Conservation (phyloP, 306 rosid genomes). For the Glycine latifolia region DNA sequence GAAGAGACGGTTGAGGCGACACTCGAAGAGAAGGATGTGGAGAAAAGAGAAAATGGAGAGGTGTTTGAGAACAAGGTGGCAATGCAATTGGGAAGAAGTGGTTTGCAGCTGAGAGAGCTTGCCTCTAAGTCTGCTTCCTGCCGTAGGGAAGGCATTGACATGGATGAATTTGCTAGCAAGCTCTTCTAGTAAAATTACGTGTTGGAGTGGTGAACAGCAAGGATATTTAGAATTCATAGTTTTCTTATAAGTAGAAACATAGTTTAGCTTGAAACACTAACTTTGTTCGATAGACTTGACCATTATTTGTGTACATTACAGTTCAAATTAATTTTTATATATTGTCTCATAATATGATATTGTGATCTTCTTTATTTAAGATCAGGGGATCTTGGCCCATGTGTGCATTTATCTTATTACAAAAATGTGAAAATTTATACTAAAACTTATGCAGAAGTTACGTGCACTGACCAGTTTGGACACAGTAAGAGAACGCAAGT, state of each 20-base stretch:
- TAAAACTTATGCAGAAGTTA: too few relatives aligned
- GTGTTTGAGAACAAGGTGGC: conserved; percentile 38
- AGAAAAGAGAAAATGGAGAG: conserved; percentile 45
- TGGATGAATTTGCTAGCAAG: conserved; percentile 48
- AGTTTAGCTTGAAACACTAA: too few relatives aligned
- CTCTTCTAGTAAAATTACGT: conserved; percentile 23
- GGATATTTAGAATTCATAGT: background rate
- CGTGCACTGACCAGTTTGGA: too few relatives aligned
- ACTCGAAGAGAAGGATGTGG: conserved; percentile 10
- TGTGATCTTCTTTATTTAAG: too few relatives aligned
- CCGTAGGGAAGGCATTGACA: conserved; percentile 29
- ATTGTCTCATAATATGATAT: too few relatives aligned
- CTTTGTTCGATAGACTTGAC: too few relatives aligned
- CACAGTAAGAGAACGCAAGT: too few relatives aligned
- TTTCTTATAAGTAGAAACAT: background rate
- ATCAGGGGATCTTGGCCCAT: too few relatives aligned
- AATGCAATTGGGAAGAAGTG: conserved; percentile 42
- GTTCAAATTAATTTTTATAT: too few relatives aligned
- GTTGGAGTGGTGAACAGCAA: background rate
- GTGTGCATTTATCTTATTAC: too few relatives aligned
- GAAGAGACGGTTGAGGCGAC: conserved; percentile 9
- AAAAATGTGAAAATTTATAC: too few relatives aligned
- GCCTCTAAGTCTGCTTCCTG: conserved; percentile 35
- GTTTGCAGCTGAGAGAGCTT: conserved; percentile 30
- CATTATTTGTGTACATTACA: too few relatives aligned